Conservation (phyloP, 1,284 basidiomycete genomes). For the Apiotrichum porosum region DNA sequence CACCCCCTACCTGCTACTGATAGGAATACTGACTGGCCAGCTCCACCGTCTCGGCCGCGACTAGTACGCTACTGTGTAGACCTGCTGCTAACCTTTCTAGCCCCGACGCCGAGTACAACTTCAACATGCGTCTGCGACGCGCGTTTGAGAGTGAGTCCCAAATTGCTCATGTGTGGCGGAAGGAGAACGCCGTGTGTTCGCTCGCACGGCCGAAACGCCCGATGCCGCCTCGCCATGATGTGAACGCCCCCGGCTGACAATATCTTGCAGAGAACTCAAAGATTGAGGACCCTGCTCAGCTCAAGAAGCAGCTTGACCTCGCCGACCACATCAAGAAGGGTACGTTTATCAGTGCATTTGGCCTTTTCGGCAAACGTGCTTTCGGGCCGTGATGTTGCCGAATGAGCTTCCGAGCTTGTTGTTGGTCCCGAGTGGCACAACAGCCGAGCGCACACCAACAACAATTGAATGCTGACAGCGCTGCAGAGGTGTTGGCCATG, state of each 20-base stretch:
- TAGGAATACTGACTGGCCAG: conserved; percentile 14
- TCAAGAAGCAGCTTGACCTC: conserved; percentile 70
- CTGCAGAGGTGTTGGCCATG: conserved; percentile 72
- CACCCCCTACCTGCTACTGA: neutral
- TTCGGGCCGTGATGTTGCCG: too few relatives aligned
- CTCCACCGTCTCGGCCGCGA: conserved; percentile 48
- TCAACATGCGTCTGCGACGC: conserved; percentile 47
- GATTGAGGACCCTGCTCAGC: conserved; percentile 64
- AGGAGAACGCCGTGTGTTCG: too few relatives aligned
- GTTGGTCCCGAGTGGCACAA: too few relatives aligned
- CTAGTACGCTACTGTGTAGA: conserved; percentile 38
- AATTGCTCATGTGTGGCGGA: neutral
- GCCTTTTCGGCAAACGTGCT: too few relatives aligned
- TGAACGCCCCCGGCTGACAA: conserved; percentile 2
- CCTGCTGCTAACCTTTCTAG: conserved; percentile 19
- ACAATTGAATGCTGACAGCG: conserved; percentile 4
- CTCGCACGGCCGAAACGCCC: neutral
- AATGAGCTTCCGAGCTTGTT: too few relatives aligned
- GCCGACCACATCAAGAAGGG: conserved; percentile 87
- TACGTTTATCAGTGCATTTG: too few relatives aligned
- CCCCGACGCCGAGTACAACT: conserved; percentile 47
- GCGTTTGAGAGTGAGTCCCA: conserved; percentile 46
- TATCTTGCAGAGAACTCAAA: conserved; percentile 61
- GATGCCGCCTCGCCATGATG: too few relatives aligned
- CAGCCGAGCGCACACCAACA: too few relatives aligned